Conservation (phyloP, 768 basidiomycete genomes). For the Leccinellum rugosiceps region DNA sequence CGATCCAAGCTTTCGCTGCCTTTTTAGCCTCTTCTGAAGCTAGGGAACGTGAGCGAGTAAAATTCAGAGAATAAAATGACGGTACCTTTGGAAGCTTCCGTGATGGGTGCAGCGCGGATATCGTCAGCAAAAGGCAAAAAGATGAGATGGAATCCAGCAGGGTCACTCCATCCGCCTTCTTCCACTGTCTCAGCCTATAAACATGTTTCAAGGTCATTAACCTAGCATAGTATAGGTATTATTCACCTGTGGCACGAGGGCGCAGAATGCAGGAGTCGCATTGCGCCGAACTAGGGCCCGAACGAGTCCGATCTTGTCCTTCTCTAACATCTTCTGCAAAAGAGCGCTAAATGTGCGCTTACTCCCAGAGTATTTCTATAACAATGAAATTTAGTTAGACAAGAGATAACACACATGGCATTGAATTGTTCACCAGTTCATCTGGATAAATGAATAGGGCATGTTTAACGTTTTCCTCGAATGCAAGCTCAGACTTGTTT, state of each 20-base stretch:
- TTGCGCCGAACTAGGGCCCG: conserved; percentile 67
- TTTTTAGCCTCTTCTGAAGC: conserved; percentile 68
- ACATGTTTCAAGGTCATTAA: background rate
- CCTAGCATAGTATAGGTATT: background rate
- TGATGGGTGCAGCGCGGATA: conserved; percentile 74
- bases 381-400: background rate
- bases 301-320: conserved; percentile 79
- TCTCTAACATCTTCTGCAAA: conserved; percentile 75
- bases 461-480: conserved; percentile 92
- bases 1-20: conserved; percentile 69
- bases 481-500: conserved; percentile 58
- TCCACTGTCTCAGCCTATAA: conserved; percentile 65
- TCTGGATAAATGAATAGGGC: conserved; percentile 90
- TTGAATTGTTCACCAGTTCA: conserved; percentile 59
- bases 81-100: conserved; percentile 60
- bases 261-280: conserved; percentile 75
- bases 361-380: conserved; percentile 78
- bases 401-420: background rate
- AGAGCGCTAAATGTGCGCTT: conserved; percentile 90
- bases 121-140: conserved; percentile 95
- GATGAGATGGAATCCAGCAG: conserved; percentile 90
- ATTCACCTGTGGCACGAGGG: conserved; percentile 79
- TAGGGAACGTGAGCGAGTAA: conserved; percentile 27
- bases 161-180: conserved; percentile 72
- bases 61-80: background rate